phyloP scores from a whole-genome alignment of 2,329 filamentous ascomycete genomes.

The Cercospora janseana region DNA sequence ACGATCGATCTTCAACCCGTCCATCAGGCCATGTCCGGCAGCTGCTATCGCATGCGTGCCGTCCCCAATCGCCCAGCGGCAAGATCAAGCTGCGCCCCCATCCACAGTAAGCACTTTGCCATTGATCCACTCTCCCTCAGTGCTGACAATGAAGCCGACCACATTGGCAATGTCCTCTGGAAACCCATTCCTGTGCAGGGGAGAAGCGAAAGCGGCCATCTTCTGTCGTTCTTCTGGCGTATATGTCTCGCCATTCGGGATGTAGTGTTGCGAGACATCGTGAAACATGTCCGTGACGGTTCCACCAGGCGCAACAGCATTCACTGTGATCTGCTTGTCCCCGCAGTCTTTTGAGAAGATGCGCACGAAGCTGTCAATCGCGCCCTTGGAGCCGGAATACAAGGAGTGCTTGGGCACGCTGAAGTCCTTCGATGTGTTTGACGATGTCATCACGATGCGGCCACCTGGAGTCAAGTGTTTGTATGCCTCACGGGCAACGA shows the following conservation, averaged over 20 bases:
- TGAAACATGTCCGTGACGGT: conserved; percentile 59
- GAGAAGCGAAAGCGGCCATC: conserved; percentile 44
- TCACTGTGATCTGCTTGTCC: conserved; percentile 53
- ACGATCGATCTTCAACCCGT: no score
- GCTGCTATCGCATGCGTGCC: no score
- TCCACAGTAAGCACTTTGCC: conserved; percentile 46
- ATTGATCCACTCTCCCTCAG: conserved; percentile 54
- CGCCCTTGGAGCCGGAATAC: conserved; percentile 58
- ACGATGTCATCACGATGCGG: conserved; percentile 52
- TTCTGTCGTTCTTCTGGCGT: neutral
- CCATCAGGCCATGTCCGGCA: no score
- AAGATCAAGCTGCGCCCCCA: conserved; percentile 3
- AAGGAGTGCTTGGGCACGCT: conserved; percentile 51
- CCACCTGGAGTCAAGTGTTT: conserved; percentile 50
- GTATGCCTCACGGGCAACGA: conserved; percentile 58
- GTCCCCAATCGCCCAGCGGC: no score
- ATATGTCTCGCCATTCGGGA: conserved; percentile 51
- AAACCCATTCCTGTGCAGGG: conserved; percentile 60
- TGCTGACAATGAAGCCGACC: conserved; percentile 55
- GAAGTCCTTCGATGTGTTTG: conserved; percentile 54
- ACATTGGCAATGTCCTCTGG: conserved; percentile 64
- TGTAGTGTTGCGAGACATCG: conserved; percentile 60
- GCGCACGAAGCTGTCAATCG: conserved; percentile 59
- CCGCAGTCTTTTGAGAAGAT: conserved; percentile 57
- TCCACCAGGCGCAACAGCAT: conserved; percentile 54